These are phyloP conservation scores for Plantago major DNA, from an alignment of 257 asterid genomes.

Conservation along the genomic window DNA sequence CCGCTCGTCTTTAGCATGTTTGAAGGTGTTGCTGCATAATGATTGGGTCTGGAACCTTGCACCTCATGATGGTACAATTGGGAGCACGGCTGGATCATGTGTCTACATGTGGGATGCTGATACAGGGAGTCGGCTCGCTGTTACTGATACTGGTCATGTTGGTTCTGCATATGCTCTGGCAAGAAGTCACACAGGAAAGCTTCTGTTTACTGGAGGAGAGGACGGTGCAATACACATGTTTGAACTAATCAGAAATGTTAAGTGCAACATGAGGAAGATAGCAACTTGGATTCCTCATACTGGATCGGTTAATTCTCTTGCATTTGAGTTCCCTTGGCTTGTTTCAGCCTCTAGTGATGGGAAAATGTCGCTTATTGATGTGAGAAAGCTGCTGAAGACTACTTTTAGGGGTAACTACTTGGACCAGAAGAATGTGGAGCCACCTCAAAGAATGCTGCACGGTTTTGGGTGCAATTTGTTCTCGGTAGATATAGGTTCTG, in stretches of 20 bases:
- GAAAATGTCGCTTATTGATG: slow-evolving; percentile 74
- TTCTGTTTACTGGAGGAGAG: slow-evolving; percentile 86
- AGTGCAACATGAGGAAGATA: slow-evolving; percentile 37
- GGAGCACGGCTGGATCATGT: slow-evolving; percentile 73
- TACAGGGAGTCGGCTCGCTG: slow-evolving; percentile 40
- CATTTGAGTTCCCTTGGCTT: slow-evolving; percentile 94
- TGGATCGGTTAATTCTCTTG: slow-evolving; percentile 80
- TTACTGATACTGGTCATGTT: slow-evolving; percentile 39
- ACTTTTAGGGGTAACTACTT: slow-evolving; percentile 27
- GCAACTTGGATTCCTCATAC: slow-evolving; percentile 88
- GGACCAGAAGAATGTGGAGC: slow-evolving; percentile 48
- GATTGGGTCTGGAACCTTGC: slow-evolving; percentile 98
- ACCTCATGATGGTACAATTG: slow-evolving; percentile 73
- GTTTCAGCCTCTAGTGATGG: slow-evolving; percentile 93
- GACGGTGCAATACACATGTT: slow-evolving; percentile 93
- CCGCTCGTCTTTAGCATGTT: slow-evolving; percentile 57
- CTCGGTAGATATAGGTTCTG: slow-evolving; percentile 66
- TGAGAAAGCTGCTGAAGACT: slow-evolving; percentile 62
- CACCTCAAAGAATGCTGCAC: slow-evolving; percentile 89
- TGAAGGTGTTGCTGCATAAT: slow-evolving; percentile 59
- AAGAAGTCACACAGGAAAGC: slow-evolving; percentile 85
- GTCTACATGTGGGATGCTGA: slow-evolving; percentile 69
- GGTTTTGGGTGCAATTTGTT: slow-evolving; percentile 75
- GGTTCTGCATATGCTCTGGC: slow-evolving; percentile 69
- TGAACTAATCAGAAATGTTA: slow-evolving; percentile 42